Percentiles rank a stretch among this genome's conserved stretches.
Evolutionary conservation across 139 green algal genomes (phyloP).

Genomic region (Dunaliella sp.): DNA sequence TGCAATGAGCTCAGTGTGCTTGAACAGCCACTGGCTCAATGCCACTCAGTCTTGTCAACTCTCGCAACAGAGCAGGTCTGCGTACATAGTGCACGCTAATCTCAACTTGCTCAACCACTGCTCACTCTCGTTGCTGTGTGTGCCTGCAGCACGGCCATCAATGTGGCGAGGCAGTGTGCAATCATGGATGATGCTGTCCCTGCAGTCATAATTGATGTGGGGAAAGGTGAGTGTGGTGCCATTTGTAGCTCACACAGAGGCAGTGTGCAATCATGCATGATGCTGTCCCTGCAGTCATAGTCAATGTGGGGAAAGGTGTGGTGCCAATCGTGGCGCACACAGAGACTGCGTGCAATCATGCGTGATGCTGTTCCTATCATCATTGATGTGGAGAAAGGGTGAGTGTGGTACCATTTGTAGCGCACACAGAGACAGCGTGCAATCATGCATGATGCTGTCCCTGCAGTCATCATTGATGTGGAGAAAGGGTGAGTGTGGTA

Average conservation of each 20-base stretch:
- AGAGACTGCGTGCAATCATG: slow-evolving; percentile 22
- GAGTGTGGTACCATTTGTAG: no score
- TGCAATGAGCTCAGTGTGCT: no score
- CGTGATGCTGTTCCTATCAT: not conserved
- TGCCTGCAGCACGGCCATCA: slow-evolving; percentile 23
- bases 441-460: not conserved
- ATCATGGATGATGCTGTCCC: not conserved
- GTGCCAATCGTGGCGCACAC: no score
- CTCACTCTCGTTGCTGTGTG: no score
- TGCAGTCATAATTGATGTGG: slow-evolving; percentile 2
- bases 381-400: slow-evolving; percentile 2
- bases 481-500: not conserved
- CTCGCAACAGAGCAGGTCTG: no score
- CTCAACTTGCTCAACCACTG: no score
- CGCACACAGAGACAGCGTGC: slow-evolving; percentile 21
- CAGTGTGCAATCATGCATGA: slow-evolving; percentile 21
- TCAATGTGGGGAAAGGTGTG: slow-evolving; percentile 2
- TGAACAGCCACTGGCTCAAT: no score
- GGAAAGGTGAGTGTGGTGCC: not conserved
- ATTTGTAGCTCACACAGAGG: no score
- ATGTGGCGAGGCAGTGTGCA: slow-evolving; percentile 22
- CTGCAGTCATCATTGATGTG: slow-evolving; percentile 4
- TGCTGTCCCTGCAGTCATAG: not conserved
- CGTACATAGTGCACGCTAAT: no score
- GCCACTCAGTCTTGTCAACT: no score